Evolutionary conservation across 345 rosid species (phyloP).

Genomic region (Citrus sinensis): DVS_A1.0 CM039168.1:25549501-25550000

Average conservation of each 20-base stretch:
- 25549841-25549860: too few relatives aligned
- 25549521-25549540: constrained; percentile 45
- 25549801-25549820: too few relatives aligned
- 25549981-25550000: too few relatives aligned
- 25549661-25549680: constrained; percentile 6
- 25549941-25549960: too few relatives aligned
- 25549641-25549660: background rate
- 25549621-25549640: constrained; percentile 22
- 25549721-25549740: background rate
- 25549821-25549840: too few relatives aligned
- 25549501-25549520: constrained; percentile 45
- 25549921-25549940: too few relatives aligned
- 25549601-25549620: background rate
- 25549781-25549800: too few relatives aligned
- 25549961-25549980: too few relatives aligned
- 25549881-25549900: too few relatives aligned
- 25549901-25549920: too few relatives aligned
- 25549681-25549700: background rate
- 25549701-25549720: constrained; percentile 2
- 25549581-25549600: background rate
- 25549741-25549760: background rate
- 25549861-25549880: too few relatives aligned
- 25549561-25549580: constrained; percentile 22
- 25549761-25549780: background rate
- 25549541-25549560: constrained; percentile 23